Percentiles rank a stretch among this genome's conserved stretches.
Conservation (phyloP, 306 rosid species). For the Fagus sylvatica region DNA sequence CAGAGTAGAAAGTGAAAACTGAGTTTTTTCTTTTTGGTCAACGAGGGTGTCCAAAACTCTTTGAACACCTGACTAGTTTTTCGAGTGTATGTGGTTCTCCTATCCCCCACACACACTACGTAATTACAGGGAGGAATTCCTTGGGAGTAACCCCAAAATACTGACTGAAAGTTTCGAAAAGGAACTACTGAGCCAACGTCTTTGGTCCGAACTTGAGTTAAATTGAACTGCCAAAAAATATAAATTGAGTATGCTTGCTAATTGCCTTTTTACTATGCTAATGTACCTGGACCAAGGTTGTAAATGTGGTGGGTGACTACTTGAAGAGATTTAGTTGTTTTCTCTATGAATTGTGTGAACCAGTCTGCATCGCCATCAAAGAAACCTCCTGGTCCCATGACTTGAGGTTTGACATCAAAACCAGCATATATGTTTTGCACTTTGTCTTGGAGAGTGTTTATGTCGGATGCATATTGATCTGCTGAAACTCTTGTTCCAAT, state of each 20-base stretch:
- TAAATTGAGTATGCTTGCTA: too few relatives aligned
- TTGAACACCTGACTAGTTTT: too few relatives aligned
- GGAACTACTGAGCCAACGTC: too few relatives aligned
- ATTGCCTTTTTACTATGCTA: not conserved
- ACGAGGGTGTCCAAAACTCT: too few relatives aligned
- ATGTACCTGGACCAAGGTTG: constrained; percentile 84
- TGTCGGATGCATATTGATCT: constrained; percentile 67
- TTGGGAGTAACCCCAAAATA: too few relatives aligned
- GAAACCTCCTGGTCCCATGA: constrained; percentile 92
- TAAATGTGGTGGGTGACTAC: constrained; percentile 81
- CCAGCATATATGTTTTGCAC: constrained; percentile 46
- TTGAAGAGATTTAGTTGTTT: constrained; percentile 46
- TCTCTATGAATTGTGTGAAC: constrained; percentile 58
- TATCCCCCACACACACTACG: too few relatives aligned
- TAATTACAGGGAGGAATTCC: too few relatives aligned
- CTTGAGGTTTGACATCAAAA: constrained; percentile 53
- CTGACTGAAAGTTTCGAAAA: too few relatives aligned
- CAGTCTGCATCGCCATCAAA: constrained; percentile 68
- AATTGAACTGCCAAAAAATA: too few relatives aligned
- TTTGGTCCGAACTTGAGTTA: too few relatives aligned
- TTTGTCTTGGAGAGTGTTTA: constrained; percentile 47
- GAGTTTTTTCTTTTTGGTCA: too few relatives aligned
- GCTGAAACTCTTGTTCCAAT: constrained; percentile 65
- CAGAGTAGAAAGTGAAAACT: not conserved
- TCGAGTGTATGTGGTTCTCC: too few relatives aligned